Percentiles rank a stretch among this genome's conserved stretches.
Evolutionary conservation across 1,139 yeast species (phyloP).

Genomic region (Yamadazyma oceani): DNA sequence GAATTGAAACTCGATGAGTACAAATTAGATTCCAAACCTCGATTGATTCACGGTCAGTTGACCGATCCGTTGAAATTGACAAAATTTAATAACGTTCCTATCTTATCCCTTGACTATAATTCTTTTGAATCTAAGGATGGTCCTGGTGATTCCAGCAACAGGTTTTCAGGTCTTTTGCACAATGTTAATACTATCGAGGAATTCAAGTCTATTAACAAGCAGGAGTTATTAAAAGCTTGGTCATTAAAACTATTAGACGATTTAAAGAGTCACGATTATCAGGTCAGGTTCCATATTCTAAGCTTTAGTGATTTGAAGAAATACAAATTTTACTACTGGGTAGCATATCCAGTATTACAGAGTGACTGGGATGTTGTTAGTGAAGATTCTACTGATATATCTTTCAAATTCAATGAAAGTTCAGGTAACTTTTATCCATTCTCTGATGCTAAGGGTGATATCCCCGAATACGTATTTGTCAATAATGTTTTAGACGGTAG

Average conservation of each 20-base stretch:
- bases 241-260: conserved; percentile 28
- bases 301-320: conserved; percentile 87
- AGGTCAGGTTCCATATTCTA: conserved; percentile 52
- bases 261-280: conserved; percentile 10
- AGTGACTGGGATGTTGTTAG: conserved; percentile 37
- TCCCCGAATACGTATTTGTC: conserved; percentile 47
- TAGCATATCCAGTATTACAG: conserved; percentile 69
- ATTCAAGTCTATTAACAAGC: conserved; percentile 69
- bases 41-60: conserved; percentile 39
- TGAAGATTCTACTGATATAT: conserved; percentile 5
- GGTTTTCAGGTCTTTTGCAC: conserved; percentile 29
- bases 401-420: conserved; percentile 1
- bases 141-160: background rate
- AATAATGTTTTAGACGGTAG: conserved; percentile 56
- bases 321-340: conserved; percentile 87
- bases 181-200: conserved; percentile 86
- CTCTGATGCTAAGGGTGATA: background rate
- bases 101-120: conserved; percentile 37
- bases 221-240: conserved; percentile 48
- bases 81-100: conserved; percentile 44
- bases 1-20: conserved; percentile 64
- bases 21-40: conserved; percentile 55
- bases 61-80: conserved; percentile 32
- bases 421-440: background rate
- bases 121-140: conserved; percentile 32